These are phyloP conservation scores for Kitagawia praeruptora DNA, from an alignment of 129 eudicot species.

Conservation along the genomic window DNA sequence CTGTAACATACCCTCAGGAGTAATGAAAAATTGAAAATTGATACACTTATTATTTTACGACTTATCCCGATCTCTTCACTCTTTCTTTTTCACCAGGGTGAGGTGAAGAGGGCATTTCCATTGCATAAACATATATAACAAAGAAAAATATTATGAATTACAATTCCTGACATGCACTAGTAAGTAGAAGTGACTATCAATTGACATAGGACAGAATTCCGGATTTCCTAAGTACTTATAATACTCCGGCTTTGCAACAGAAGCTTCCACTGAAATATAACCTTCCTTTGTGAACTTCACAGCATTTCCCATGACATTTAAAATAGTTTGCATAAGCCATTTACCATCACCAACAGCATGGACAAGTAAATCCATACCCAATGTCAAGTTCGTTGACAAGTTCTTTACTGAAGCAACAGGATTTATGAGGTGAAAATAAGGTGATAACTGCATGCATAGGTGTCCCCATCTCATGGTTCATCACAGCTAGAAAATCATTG, in stretches of 20 bases:
- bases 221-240: constrained; percentile 44
- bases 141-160: background rate
- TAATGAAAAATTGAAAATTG: background rate
- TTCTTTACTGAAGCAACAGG: constrained; percentile 56
- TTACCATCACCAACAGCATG: constrained; percentile 53
- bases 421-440: constrained; percentile 42
- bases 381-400: constrained; percentile 32
- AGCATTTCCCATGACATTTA: constrained; percentile 61
- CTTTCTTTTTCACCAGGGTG: background rate
- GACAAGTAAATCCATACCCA: constrained; percentile 42
- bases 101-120: background rate
- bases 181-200: constrained; percentile 43
- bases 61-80: background rate
- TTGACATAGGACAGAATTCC: constrained; percentile 34
- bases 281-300: constrained; percentile 66
- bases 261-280: constrained; percentile 43
- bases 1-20: background rate
- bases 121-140: constrained; percentile 1
- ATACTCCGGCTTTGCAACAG: constrained; percentile 43
- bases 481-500: constrained; percentile 51
- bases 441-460: constrained; percentile 57
- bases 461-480: constrained; percentile 66
- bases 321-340: constrained; percentile 47
- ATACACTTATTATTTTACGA: background rate
- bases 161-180: constrained; percentile 42